These are phyloP conservation scores for Intubia oerlemansii DNA, from an alignment of 2,329 filamentous ascomycete species.

Conservation along the genomic window DNA sequence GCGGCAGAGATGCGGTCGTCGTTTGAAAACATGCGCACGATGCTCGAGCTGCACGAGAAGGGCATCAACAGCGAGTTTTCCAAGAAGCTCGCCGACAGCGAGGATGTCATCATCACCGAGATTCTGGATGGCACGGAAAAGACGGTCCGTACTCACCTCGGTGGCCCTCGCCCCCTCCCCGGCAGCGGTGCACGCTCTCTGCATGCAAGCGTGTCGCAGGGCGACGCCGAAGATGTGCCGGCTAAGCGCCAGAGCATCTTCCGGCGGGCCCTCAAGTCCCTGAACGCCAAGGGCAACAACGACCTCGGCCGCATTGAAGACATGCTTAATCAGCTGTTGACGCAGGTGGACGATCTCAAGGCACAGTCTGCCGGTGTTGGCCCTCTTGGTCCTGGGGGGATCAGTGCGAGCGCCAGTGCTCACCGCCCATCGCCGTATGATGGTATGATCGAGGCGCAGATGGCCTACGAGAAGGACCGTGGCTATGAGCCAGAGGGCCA, in stretches of 20 bases:
- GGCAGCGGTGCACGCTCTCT: slow-evolving; percentile 35
- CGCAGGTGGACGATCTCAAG: slow-evolving; percentile 74
- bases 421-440: slow-evolving; percentile 37
- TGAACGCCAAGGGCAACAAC: slow-evolving; percentile 70
- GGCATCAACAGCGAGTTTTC: slow-evolving; percentile 69
- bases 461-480: slow-evolving; percentile 43
- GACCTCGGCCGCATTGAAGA: slow-evolving; percentile 78
- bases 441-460: slow-evolving; percentile 41
- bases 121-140: slow-evolving; percentile 78
- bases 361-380: slow-evolving; percentile 28
- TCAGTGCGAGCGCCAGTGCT: slow-evolving; percentile 20
- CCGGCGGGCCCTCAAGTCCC: slow-evolving; percentile 73
- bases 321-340: slow-evolving; percentile 79
- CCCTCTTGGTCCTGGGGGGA: slow-evolving; percentile 5
- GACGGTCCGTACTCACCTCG: slow-evolving; percentile 60
- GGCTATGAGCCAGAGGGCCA: slow-evolving; percentile 73
- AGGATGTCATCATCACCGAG: slow-evolving; percentile 69
- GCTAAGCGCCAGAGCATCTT: slow-evolving; percentile 87
- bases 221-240: slow-evolving; percentile 34
- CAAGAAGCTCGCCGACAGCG: slow-evolving; percentile 54
- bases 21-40: slow-evolving; percentile 85
- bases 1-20: slow-evolving; percentile 94
- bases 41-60: slow-evolving; percentile 76
- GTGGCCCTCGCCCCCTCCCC: slow-evolving; percentile 71
- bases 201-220: slow-evolving; percentile 30